phyloP scores from a whole-genome alignment of 2,329 filamentous ascomycete species.

The Aquanectria penicillioides region DNA sequence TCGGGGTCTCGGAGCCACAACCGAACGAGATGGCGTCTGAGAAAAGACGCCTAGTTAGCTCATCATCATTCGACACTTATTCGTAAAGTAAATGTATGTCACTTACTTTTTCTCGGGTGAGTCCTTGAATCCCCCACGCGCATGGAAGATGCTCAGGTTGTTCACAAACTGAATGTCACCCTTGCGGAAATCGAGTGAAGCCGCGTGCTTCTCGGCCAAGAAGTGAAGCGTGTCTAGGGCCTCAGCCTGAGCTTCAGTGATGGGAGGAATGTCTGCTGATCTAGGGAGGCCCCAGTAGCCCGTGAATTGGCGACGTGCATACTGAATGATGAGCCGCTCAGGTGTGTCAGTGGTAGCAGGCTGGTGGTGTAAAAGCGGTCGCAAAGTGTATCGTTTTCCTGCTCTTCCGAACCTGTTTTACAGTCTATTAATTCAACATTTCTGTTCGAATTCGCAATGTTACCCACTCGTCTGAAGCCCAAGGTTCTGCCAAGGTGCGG shows the following conservation, averaged over 20 bases:
- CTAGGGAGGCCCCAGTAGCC: conserved; percentile 66
- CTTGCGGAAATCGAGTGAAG: conserved; percentile 57
- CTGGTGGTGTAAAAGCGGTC: conserved; percentile 67
- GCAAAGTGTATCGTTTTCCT: conserved; percentile 53
- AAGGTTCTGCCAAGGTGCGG: conserved; percentile 62
- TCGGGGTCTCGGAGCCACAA: conserved; percentile 62
- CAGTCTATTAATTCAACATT: not conserved
- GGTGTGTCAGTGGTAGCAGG: conserved; percentile 55
- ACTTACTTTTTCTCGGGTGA: conserved; percentile 55
- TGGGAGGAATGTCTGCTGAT: conserved; percentile 63
- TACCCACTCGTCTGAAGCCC: conserved; percentile 55
- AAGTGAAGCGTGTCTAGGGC: conserved; percentile 63
- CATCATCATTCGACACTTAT: not conserved
- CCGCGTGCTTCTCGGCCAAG: conserved; percentile 56
- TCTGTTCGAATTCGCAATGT: no score
- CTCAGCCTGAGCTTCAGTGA: conserved; percentile 63
- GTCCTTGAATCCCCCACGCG: conserved; percentile 60
- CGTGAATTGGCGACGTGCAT: conserved; percentile 67
- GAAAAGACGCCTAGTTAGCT: conserved; percentile 46
- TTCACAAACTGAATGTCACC: conserved; percentile 67
- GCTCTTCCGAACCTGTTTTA: conserved; percentile 61
- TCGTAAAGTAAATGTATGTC: no score
- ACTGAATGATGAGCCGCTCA: conserved; percentile 68
- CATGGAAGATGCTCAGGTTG: conserved; percentile 64
- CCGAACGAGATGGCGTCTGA: conserved; percentile 58